Evolutionary conservation across 2,329 filamentous ascomycete genomes (phyloP), one percentile per base, ranked within the genome.

Genomic region (Colletotrichum liaoningense): DNA sequence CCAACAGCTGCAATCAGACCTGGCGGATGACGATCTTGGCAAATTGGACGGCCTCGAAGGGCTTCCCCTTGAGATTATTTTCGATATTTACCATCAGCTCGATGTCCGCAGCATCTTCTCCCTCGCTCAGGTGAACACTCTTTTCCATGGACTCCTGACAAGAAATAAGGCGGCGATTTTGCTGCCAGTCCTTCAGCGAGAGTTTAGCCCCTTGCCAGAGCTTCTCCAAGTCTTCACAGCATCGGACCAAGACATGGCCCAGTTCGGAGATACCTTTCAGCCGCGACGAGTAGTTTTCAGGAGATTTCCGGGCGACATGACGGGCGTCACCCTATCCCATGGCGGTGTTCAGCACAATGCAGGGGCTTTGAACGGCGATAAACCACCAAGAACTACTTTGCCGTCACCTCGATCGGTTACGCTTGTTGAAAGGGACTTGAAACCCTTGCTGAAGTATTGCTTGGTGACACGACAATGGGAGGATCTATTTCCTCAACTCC

Each of bases 161-260:
- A 77, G 78, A 4, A 81, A 86, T 75, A 85, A 84, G 77, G 75
- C 80, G 1, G 77, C 79, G 0, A 84, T 90, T 26, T 75, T 89
- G 59, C 77, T 86, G 14, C 81, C 80, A 4, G 81, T 87, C 49
- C 78, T 89, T 5, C 75, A 78, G 58, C 79, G 79, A 7, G 85
- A 88, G 28, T 86, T 84, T 70, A 83, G 80, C 73, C 88, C 81
- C 1, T 81, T 88, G 42, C 81, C 86, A 22, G 83, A 84, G 19
- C 80, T 90, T 12, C 80, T 89, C 22, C 85, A 86, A 69, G 77
- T 88, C 22, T 83, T 86, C 67, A 87, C 84, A 12, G 84, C 86
- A 24, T 82, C 83, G 3, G 77, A 79, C 9, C 79, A 79, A 3
- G 85, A 87, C 67, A 74, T 85, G 12, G 67, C 76, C 12, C 72